Conservation (phyloP, 2,329 filamentous ascomycete species). For the Chaetomium strumarium region DNA sequence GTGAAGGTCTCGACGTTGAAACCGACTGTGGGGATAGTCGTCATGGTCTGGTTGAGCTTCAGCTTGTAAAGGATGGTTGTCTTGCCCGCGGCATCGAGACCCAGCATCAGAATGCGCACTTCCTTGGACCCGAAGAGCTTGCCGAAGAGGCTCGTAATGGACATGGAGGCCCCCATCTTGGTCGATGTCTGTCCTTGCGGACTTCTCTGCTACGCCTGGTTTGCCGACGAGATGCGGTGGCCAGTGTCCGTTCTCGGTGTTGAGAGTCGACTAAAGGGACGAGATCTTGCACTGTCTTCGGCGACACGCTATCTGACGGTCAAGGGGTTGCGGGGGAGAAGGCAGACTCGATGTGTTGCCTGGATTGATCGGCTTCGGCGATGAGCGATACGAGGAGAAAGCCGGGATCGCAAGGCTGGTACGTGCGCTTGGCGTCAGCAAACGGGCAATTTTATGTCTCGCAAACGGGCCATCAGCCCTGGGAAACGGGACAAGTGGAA, state of each 20-base stretch:
- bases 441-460: no score
- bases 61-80: conserved; percentile 99
- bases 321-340: no score
- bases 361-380: no score
- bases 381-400: no score
- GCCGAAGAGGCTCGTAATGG: conserved; percentile 88
- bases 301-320: no score
- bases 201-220: not conserved
- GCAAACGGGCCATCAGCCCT: no score
- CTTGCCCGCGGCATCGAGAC: conserved; percentile 96
- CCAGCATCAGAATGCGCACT: conserved; percentile 97
- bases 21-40: conserved; percentile 95
- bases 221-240: no score
- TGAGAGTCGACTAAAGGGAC: not conserved
- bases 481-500: no score
- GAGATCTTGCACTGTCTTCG: no score
- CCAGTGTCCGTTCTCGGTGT: not conserved
- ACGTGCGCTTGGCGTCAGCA: no score
- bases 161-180: conserved; percentile 77
- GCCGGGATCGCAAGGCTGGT: no score
- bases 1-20: conserved; percentile 99
- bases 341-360: no score
- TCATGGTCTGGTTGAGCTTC: conserved; percentile 96
- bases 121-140: conserved; percentile 99
- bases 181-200: conserved; percentile 17